A percentile compares a stretch with the other conserved stretches of the same genome.
These are phyloP conservation scores for Citeromyces hawaiiensis DNA, from an alignment of 1,139 yeast genomes.

Conservation along the genomic window DNA sequence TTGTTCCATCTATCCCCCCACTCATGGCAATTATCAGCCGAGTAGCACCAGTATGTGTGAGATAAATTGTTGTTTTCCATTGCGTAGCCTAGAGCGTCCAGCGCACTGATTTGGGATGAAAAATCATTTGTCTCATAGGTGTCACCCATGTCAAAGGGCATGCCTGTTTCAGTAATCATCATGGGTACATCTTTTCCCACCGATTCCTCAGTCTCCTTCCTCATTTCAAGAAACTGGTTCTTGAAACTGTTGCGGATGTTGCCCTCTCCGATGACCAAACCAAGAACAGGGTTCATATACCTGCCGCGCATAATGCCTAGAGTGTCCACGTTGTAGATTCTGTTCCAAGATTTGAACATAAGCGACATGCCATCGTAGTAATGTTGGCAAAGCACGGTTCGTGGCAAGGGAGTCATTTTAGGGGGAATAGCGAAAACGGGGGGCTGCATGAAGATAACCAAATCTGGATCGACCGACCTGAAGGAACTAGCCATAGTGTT, in stretches of 20 bases:
- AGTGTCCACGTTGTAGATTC: conserved; percentile 71
- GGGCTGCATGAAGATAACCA: conserved; percentile 62
- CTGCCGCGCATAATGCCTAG: conserved; percentile 77
- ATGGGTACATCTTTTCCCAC: conserved; percentile 54
- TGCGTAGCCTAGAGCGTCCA: conserved; percentile 73
- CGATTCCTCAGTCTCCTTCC: conserved; percentile 40
- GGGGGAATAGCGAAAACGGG: conserved; percentile 83
- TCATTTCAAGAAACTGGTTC: conserved; percentile 53
- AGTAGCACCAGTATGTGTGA: conserved; percentile 81
- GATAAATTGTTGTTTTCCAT: conserved; percentile 60
- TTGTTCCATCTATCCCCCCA: conserved; percentile 92
- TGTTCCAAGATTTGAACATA: conserved; percentile 64
- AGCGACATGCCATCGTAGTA: conserved; percentile 89
- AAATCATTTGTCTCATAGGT: conserved; percentile 52
- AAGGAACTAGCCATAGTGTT: conserved; percentile 30
- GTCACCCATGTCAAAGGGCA: conserved; percentile 90
- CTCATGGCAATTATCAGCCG: conserved; percentile 54
- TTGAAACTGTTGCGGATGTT: conserved; percentile 63
- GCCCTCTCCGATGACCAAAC: conserved; percentile 67
- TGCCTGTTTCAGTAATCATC: conserved; percentile 87
- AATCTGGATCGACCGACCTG: conserved; percentile 30
- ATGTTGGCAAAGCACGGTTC: conserved; percentile 73
- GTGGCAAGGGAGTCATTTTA: conserved; percentile 32
- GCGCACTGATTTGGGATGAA: conserved; percentile 61
- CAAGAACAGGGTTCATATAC: conserved; percentile 64